Evolutionary conservation across 164 flowering plant species (phyloP).

Genomic region (Litsea cubeba): DNA sequence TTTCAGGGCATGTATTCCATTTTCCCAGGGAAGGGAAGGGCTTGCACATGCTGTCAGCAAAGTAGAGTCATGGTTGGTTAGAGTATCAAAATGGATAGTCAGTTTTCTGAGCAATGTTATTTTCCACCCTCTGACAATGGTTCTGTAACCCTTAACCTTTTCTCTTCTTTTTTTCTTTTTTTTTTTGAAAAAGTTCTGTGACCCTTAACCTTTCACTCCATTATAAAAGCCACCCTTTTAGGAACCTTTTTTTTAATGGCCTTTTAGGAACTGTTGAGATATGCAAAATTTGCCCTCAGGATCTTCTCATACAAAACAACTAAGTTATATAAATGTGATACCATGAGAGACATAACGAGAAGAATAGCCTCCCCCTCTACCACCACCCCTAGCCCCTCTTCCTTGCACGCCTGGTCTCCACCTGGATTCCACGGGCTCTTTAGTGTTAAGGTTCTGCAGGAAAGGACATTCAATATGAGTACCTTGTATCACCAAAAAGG

Average conservation of each 20-base stretch:
- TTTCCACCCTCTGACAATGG: too few species aligned
- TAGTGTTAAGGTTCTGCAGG: conserved; percentile 48
- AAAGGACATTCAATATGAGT: neutral
- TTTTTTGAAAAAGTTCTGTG: neutral
- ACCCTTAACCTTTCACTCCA: neutral
- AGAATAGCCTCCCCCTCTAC: conserved; percentile 40
- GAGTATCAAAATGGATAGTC: too few species aligned
- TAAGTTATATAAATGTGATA: conserved; percentile 15
- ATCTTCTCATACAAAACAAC: neutral
- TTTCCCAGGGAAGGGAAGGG: too few species aligned
- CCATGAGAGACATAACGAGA: conserved; percentile 55
- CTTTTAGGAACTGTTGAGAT: neutral
- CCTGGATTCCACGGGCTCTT: conserved; percentile 60
- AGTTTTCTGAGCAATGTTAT: too few species aligned
- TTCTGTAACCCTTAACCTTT: neutral
- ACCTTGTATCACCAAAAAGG: neutral
- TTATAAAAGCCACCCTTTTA: neutral
- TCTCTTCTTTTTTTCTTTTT: neutral
- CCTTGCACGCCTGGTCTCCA: conserved; percentile 61
- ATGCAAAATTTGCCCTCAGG: neutral
- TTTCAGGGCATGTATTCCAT: too few species aligned
- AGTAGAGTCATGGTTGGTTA: too few species aligned
- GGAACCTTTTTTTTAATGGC: too few species aligned
- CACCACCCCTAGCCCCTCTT: conserved; percentile 61
- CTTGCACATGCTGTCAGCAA: too few species aligned